Evolutionary conservation across 2,329 filamentous ascomycete genomes (phyloP), one percentile per base, ranked within the genome.

Genomic region (Epichloe uncinata): DNA sequence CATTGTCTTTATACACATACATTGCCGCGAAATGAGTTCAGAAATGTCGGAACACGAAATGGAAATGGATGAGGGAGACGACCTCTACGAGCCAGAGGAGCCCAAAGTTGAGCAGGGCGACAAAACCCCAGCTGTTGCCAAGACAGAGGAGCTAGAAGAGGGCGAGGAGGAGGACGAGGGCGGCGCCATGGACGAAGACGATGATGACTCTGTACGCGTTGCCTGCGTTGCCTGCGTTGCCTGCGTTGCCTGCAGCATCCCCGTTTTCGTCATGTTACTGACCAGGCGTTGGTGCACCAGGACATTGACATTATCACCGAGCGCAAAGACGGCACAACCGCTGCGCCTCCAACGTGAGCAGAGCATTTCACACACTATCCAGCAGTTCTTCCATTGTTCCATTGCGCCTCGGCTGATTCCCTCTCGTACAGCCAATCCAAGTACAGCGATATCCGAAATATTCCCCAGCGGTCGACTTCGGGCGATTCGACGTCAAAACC

Each of bases 261-360:
- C 12, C 20, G 8, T 7, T 30, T 4, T 37, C 7, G 13, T 8
- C 18, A 7, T 42, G 22, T 34, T 34, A 18, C 40, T 46, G 16
- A 33, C 15, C 15, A 16, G 36, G 56, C 44, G 7, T 45, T 26
- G 43, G 16, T 47, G 3, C 35, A 15, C 11, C 52, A 82, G 76
- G 81, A 84, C 54, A 80, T 84, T 60, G 80, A 84, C 55, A 84
- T 84, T 57, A 81, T 84, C 58, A 83, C 77, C 18, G 80, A 83
- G 61, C 72, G 78, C 52, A 82, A 81, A 69, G 80, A 84, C 58
- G 78, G 78, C 60, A 73, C 75, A 50, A 81, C 78, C 53, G 71
- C 79, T 50, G 73, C 75, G 47, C 75, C 79, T 47, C 74, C 78
- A 54, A 67, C 73, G 79, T 82, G 68, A 57, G 78, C 8, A 6